Evolutionary conservation across 148 eudicot species (phyloP).

Genomic region (Vaccinium darrowii): DNA sequence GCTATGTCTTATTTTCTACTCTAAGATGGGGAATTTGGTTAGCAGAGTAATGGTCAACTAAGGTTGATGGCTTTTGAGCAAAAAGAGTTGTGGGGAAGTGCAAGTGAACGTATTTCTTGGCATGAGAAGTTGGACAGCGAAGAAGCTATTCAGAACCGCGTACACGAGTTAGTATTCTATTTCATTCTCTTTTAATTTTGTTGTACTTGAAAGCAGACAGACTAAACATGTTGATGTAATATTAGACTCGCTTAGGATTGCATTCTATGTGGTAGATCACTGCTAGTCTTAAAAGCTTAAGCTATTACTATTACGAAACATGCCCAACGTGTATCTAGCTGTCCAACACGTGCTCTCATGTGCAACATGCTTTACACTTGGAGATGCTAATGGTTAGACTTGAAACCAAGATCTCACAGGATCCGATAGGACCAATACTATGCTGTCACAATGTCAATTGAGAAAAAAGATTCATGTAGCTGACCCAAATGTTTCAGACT

Average conservation of each 20-base stretch:
- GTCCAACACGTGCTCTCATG: background rate
- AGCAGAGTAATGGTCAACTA: constrained; percentile 79
- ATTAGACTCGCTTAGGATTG: background rate
- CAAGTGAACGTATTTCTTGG: constrained; percentile 87
- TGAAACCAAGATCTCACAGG: background rate
- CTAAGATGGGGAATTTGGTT: constrained; percentile 18
- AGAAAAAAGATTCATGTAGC: background rate
- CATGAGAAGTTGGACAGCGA: constrained; percentile 92
- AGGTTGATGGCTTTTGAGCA: constrained; percentile 90
- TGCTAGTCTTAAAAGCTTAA: background rate
- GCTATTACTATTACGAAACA: background rate
- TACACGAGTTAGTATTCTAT: constrained; percentile 77
- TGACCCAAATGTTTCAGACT: background rate
- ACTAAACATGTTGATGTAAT: background rate
- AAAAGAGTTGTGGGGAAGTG: constrained; percentile 90
- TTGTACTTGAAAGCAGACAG: constrained; percentile 2
- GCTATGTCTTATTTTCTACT: constrained; percentile 13
- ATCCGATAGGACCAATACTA: background rate
- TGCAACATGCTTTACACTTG: background rate
- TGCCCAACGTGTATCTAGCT: background rate
- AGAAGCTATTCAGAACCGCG: constrained; percentile 89
- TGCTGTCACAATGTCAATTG: background rate
- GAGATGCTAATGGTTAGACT: background rate
- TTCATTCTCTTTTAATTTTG: background rate
- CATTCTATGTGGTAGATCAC: background rate